Conservation (phyloP, 805 yeast species). For the Debaryomyces tyrocola region DNA sequence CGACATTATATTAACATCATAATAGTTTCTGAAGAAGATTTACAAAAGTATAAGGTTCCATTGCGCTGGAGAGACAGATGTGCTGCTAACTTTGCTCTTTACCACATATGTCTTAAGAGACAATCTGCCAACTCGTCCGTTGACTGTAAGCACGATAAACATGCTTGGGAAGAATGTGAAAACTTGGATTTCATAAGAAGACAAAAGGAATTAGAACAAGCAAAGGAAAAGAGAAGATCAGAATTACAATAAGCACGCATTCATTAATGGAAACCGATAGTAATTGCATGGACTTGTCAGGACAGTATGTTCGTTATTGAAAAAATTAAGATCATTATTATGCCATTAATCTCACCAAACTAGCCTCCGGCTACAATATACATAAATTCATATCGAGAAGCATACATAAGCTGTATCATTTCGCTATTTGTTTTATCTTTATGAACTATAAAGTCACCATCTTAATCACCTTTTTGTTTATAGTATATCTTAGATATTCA, state of each 20-base stretch:
- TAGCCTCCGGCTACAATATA: neutral
- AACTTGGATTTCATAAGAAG: slow-evolving; percentile 79
- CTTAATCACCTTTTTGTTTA: neutral
- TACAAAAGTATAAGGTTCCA: slow-evolving; percentile 77
- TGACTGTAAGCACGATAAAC: slow-evolving; percentile 74
- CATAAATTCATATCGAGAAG: neutral
- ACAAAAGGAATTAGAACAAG: slow-evolving; percentile 64
- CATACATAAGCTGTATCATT: neutral
- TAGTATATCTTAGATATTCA: neutral
- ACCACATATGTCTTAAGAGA: slow-evolving; percentile 44
- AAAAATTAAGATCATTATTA: no score
- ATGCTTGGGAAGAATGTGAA: slow-evolving; percentile 83
- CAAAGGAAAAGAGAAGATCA: slow-evolving; percentile 43
- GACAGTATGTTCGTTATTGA: no score
- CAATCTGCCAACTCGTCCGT: slow-evolving; percentile 43
- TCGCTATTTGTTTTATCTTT: neutral
- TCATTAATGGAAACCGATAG: neutral
- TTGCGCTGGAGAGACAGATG: slow-evolving; percentile 82
- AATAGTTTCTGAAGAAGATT: slow-evolving; percentile 75
- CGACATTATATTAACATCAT: slow-evolving; percentile 8
- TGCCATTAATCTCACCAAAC: neutral
- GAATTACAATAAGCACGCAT: slow-evolving; percentile 12
- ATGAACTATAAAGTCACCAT: neutral
- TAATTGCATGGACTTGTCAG: no score
- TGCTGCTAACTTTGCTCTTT: slow-evolving; percentile 54